These are phyloP conservation scores for Centaurea solstitialis DNA, from an alignment of 129 eudicot genomes.

Conservation along the genomic window DNA sequence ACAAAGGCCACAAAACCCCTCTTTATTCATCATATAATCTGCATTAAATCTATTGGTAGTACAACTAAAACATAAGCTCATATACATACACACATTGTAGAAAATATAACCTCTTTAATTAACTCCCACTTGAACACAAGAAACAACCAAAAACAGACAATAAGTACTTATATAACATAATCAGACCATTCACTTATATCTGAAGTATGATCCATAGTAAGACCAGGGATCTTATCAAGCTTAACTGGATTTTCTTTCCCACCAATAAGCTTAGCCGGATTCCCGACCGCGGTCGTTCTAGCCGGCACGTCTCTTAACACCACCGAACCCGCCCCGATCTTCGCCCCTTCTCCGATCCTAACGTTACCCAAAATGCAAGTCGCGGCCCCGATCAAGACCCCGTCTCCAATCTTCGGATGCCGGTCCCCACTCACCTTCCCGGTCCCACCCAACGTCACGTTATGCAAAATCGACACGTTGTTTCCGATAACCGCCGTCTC, in stretches of 20 bases:
- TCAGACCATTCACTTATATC: conserved; percentile 81
- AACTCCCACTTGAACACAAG: background rate
- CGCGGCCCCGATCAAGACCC: conserved; percentile 76
- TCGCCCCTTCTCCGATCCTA: conserved; percentile 52
- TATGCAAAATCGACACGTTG: conserved; percentile 60
- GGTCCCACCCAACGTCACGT: conserved; percentile 68
- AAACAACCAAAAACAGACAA: background rate
- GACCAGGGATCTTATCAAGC: conserved; percentile 81
- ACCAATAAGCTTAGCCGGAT: conserved; percentile 53
- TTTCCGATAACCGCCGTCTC: conserved; percentile 63
- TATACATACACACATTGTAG: background rate
- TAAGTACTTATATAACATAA: conserved; percentile 48
- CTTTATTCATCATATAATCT: conserved; percentile 23
- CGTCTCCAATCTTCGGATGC: conserved; percentile 75
- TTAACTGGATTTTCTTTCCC: conserved; percentile 49
- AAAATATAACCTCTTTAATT: background rate
- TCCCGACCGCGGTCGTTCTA: conserved; percentile 61
- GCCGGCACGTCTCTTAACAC: conserved; percentile 61
- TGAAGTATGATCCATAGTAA: conserved; percentile 95
- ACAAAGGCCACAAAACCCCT: conserved; percentile 18
- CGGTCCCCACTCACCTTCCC: conserved; percentile 59
- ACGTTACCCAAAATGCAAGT: conserved; percentile 60
- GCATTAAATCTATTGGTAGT: conserved; percentile 20
- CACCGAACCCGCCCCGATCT: conserved; percentile 68
- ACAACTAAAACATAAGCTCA: conserved; percentile 11